phyloP scores from a whole-genome alignment of 176 grass and related monocot genomes.

The Hordeum marinum region DNA sequence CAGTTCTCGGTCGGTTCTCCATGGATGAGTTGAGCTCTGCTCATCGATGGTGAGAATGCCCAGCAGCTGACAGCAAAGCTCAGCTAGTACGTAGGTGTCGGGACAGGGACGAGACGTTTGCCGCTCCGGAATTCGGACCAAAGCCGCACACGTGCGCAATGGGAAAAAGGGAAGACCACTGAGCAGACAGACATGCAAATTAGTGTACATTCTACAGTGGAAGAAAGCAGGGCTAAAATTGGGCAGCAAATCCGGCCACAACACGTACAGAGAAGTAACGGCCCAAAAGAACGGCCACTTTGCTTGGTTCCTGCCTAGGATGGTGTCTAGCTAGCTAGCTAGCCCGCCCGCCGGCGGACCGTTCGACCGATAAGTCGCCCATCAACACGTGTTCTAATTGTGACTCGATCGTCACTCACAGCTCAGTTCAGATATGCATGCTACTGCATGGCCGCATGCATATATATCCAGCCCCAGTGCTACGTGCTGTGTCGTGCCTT shows the following conservation, averaged over 20 bases:
- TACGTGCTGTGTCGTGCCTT: background rate
- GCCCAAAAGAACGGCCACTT: background rate
- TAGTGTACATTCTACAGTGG: background rate
- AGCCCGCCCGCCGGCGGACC: too few species aligned
- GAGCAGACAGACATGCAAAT: background rate
- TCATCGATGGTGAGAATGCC: background rate
- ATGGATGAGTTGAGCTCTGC: background rate
- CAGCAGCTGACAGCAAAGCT: background rate
- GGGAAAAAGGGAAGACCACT: background rate
- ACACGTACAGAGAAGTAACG: background rate
- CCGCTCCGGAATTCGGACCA: background rate
- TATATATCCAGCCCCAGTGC: background rate
- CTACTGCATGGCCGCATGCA: background rate
- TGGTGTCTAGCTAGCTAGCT: background rate
- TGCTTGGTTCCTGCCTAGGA: background rate
- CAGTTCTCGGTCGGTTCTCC: background rate
- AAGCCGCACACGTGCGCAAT: background rate
- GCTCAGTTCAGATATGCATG: background rate
- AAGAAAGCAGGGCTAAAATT: background rate
- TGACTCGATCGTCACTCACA: background rate
- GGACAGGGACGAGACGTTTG: background rate
- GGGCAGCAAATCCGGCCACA: background rate
- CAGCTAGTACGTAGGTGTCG: background rate
- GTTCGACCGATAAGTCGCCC: background rate
- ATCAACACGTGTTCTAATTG: background rate